phyloP scores from a whole-genome alignment of 495 filamentous ascomycete species.

The Trichoderma parareesei region DNA sequence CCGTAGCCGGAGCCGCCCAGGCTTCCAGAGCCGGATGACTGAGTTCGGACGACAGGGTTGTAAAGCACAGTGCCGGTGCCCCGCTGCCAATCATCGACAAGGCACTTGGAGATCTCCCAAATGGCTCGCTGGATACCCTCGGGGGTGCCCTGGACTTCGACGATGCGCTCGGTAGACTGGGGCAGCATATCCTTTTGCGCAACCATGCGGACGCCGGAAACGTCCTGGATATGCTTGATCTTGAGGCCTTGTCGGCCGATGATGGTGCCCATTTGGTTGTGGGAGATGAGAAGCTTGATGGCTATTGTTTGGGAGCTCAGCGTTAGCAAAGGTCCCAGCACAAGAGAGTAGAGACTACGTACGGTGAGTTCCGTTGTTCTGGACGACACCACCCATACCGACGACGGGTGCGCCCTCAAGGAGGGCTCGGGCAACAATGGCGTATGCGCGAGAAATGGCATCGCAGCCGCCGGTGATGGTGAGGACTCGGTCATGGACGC shows the following conservation, averaged over 20 bases:
- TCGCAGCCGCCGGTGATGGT: conserved; percentile 86
- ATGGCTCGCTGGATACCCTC: conserved; percentile 90
- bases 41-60: conserved; percentile 86
- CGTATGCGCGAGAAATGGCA: conserved; percentile 82
- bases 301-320: conserved; percentile 45
- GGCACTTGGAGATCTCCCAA: conserved; percentile 98
- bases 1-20: conserved; percentile 27
- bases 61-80: conserved; percentile 94
- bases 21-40: conserved; percentile 46
- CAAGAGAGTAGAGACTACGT: conserved; percentile 34
- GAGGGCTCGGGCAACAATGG: conserved; percentile 82
- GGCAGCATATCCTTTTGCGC: conserved; percentile 99
- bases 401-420: conserved; percentile 88
- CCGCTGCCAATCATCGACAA: conserved; percentile 95
- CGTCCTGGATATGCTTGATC: conserved; percentile 99
- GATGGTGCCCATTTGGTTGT: conserved; percentile 99
- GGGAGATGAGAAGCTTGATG: conserved; percentile 93
- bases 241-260: conserved; percentile 93
- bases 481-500: conserved; percentile 92
- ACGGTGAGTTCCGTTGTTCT: conserved; percentile 88
- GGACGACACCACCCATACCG: conserved; percentile 85
- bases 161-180: conserved; percentile 96
- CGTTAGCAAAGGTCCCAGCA: not conserved
- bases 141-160: conserved; percentile 88
- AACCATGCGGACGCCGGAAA: conserved; percentile 95